Base-by-base conservation (phyloP, 495 filamentous ascomycete genomes). In the Aspergillus cristatus region DNA sequence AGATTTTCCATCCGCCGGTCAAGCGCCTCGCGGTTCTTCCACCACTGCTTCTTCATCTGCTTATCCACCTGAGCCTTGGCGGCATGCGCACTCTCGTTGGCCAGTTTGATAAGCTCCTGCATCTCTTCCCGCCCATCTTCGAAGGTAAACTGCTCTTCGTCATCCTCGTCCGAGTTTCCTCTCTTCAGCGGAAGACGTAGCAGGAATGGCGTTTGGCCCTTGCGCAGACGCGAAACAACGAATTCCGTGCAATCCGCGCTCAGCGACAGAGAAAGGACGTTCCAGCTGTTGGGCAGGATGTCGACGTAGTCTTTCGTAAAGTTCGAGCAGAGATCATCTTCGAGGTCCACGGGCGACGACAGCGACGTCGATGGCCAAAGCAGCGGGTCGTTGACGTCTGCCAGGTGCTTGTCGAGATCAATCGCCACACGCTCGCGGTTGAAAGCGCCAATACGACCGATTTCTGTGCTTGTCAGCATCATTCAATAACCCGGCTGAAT, bases 101-200 rank as follows among this genome's bases (percentile, higher is more conserved):
- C 81, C 25, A 77, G 54, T 24, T 74, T 60, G 42, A 96, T 85
- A 10, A 98, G 85, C 28, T 93, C 82, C 28, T 79, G 63, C 50
- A 98, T 71, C 51, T 95, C 89, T 2, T 72, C 52, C 35, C 76
- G 77, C 13, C 84, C 88, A 43, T 82, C 72, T 11, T 78, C 72
- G 49, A 93, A 98, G 20, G 78, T 81, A 50, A 97, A 95, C 1
- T 79, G 70, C 26, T 87, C 84, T 24, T 84, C 83, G 20, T 81
- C 81, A 34, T 87, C 84, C 22, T 88, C 88, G n/a, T 85, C 75
- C 0, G 81, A 82, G 46, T 75, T 85, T 20, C 89, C 82, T 25
- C 93, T 67, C 40, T 76, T 76, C 14, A 97, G 75, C 0, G 91
- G 91, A 16, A 97, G 69, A 7, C 86, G 80, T 16, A 98, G 60